These are phyloP conservation scores for Boletellus ananas DNA, from an alignment of 768 basidiomycete species.

Conservation along the genomic window DNA sequence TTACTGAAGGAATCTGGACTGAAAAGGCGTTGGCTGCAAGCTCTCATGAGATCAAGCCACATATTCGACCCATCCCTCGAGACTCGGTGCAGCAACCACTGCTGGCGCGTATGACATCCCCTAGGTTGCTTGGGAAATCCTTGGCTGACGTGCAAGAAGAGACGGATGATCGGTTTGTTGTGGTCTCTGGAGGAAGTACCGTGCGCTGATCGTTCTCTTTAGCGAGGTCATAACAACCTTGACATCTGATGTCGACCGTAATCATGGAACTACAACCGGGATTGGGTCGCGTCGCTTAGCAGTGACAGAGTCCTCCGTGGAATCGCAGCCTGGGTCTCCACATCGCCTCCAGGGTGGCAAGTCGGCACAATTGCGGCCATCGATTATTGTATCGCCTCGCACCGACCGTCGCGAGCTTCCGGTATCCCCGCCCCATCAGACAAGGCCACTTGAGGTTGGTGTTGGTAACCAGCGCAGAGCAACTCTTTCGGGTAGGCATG, in stretches of 20 bases:
- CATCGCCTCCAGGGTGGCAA: not conserved
- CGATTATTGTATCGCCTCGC: conserved; percentile 2
- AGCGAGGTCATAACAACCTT: conserved; percentile 2
- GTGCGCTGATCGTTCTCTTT: not conserved
- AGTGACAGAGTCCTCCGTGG: not conserved
- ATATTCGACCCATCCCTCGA: not conserved
- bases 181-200: not conserved
- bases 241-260: not conserved
- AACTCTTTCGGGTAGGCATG: not conserved
- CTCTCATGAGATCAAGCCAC: conserved; percentile 11
- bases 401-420: not conserved
- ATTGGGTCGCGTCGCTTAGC: not conserved
- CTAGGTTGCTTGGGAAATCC: not conserved
- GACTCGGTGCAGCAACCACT: not conserved
- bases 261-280: not conserved
- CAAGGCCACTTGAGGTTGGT: not conserved
- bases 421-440: not conserved
- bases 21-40: conserved; percentile 1
- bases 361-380: not conserved
- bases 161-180: conserved; percentile 10
- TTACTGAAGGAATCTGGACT: not conserved
- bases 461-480: not conserved
- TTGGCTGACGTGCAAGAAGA: not conserved
- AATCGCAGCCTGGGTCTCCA: not conserved
- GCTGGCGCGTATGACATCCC: not conserved